A percentile compares a stretch with the other conserved stretches of the same genome.
These are phyloP conservation scores for Bryum argenteum DNA, from an alignment of 225 moss, liverwort and hornwort genomes.

Conservation along the genomic window DNA sequence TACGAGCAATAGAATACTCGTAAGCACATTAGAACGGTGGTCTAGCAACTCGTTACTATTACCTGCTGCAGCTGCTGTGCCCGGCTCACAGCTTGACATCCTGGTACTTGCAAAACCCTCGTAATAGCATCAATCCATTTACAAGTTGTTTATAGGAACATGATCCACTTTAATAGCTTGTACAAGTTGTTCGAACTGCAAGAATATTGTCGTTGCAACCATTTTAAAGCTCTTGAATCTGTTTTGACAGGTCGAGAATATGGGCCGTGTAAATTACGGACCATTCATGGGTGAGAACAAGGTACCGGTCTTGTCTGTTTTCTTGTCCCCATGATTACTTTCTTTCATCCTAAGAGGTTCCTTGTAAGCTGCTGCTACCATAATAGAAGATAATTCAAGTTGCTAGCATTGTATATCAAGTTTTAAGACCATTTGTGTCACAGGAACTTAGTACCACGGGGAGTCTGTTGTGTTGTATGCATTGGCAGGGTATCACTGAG, in stretches of 20 bases:
- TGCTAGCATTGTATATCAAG: background rate
- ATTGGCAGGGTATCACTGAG: conserved; percentile 63
- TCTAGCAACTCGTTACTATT: conserved; percentile 50
- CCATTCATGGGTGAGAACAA: conserved; percentile 67
- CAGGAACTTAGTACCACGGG: background rate
- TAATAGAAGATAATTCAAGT: background rate
- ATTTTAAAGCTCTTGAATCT: conserved; percentile 8
- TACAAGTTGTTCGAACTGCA: background rate
- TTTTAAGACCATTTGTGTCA: background rate
- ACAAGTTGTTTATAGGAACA: background rate
- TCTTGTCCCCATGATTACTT: conserved; percentile 3
- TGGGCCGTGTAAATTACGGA: conserved; percentile 91
- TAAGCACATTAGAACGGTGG: conserved; percentile 75
- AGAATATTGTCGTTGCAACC: background rate
- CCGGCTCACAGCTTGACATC: conserved; percentile 78
- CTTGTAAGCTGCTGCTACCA: background rate
- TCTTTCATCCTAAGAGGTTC: background rate
- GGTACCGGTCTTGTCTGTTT: conserved; percentile 43
- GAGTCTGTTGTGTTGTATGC: background rate
- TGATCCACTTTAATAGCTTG: too few relatives aligned
- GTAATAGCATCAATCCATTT: background rate
- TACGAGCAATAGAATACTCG: conserved; percentile 22
- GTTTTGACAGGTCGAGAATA: conserved; percentile 76
- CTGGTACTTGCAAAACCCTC: conserved; percentile 47
- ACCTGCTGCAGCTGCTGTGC: conserved; percentile 52